phyloP scores from a whole-genome alignment of 441 rosid species.

The Corymbia calophylla region DNA sequence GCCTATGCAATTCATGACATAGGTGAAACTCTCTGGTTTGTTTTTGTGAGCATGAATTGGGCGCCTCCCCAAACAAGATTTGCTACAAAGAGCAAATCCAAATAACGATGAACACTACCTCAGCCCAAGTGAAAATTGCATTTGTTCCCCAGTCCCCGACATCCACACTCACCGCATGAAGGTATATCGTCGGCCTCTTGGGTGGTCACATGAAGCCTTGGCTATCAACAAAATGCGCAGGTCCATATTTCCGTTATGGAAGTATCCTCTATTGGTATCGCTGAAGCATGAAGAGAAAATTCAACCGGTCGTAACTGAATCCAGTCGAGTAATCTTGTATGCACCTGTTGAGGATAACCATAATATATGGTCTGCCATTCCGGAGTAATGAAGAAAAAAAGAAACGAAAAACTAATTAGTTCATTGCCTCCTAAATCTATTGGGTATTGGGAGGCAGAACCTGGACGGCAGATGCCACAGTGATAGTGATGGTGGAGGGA shows the following conservation, averaged over 20 bases:
- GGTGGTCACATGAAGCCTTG: neutral
- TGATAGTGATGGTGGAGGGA: neutral
- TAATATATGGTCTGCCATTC: neutral
- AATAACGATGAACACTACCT: neutral
- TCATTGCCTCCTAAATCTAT: neutral
- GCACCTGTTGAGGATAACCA: neutral
- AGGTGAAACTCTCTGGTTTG: neutral
- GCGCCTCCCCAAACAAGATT: rapidly evolving
- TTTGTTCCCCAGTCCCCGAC: neutral
- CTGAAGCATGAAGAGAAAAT: neutral
- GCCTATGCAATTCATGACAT: neutral
- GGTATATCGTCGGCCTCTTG: neutral
- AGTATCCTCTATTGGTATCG: neutral
- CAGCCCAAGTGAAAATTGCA: neutral
- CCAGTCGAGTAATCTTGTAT: neutral
- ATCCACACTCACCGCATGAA: neutral
- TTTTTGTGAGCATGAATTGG: neutral
- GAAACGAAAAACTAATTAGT: no score
- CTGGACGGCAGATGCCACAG: neutral
- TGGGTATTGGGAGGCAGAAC: neutral
- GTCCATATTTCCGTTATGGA: neutral
- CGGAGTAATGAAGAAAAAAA: no score
- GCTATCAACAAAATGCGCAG: rapidly evolving
- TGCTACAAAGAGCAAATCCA: no score
- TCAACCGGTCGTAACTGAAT: neutral